These are phyloP conservation scores for Podospora sp. DNA, from an alignment of 495 filamentous ascomycete species.

Conservation along the genomic window DNA sequence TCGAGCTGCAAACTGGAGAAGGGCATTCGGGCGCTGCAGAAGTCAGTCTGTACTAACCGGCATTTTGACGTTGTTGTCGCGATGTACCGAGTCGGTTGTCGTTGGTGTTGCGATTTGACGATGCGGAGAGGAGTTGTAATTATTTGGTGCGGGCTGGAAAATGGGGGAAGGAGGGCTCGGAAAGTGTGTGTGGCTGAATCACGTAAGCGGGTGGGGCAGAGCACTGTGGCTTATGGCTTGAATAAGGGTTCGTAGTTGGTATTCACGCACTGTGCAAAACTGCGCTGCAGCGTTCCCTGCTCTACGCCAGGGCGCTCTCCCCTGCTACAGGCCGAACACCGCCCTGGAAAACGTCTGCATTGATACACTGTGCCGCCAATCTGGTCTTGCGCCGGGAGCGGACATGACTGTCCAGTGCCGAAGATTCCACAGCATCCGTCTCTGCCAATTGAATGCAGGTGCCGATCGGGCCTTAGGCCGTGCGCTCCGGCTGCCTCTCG, in stretches of 20 bases:
- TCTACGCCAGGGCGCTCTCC: background rate
- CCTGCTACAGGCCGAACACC: background rate
- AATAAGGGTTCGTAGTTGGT: background rate
- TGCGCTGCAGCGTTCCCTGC: background rate
- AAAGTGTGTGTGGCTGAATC: constrained; percentile 35
- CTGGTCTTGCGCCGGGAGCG: background rate
- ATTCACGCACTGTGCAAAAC: background rate
- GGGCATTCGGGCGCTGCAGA: background rate
- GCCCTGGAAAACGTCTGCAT: background rate
- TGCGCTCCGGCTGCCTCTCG: constrained; percentile 9
- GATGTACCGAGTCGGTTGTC: constrained; percentile 39
- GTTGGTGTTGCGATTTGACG: constrained; percentile 40
- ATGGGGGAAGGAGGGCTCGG: constrained; percentile 29
- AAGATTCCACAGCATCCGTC: constrained; percentile 1
- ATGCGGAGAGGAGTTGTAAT: constrained; percentile 40
- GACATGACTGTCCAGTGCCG: background rate
- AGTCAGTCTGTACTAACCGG: constrained; percentile 62
- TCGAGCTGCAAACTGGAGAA: background rate
- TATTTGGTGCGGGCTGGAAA: constrained; percentile 47
- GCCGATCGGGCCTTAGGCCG: constrained; percentile 11
- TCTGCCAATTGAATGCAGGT: constrained; percentile 12
- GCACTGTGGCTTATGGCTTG: constrained; percentile 24
- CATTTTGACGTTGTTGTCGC: constrained; percentile 70
- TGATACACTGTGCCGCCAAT: background rate
- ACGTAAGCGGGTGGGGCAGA: constrained; percentile 28